These are phyloP conservation scores for Halenospora varia DNA, from an alignment of 495 filamentous ascomycete species.

Conservation along the genomic window DNA sequence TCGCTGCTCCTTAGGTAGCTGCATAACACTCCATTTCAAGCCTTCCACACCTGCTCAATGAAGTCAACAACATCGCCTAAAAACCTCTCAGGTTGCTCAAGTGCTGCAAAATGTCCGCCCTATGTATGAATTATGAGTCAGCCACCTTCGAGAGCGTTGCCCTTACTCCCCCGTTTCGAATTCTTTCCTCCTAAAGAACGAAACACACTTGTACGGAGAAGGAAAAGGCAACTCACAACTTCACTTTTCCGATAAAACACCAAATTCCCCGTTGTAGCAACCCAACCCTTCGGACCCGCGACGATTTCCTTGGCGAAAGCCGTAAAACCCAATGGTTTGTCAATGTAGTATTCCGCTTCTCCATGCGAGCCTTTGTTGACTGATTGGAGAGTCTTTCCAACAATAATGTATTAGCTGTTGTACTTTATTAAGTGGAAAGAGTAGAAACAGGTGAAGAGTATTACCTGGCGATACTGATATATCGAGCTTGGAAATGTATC, in stretches of 20 bases:
- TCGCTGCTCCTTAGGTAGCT: too few species aligned
- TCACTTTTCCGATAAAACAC: slow-evolving; percentile 42
- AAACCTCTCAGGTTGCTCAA: slow-evolving; percentile 50
- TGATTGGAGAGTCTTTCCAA: not conserved
- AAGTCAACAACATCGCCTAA: slow-evolving; percentile 56
- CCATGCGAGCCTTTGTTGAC: slow-evolving; percentile 28
- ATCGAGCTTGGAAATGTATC: slow-evolving; percentile 52
- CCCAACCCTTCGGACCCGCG: slow-evolving; percentile 45
- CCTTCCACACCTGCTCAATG: slow-evolving; percentile 32
- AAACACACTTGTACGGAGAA: too few species aligned
- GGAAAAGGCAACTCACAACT: not conserved
- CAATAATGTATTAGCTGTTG: too few species aligned
- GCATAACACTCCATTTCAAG: not conserved
- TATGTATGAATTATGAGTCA: not conserved
- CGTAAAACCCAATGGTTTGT: slow-evolving; percentile 57
- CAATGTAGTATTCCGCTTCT: slow-evolving; percentile 25
- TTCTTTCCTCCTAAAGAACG: too few species aligned
- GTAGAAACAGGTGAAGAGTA: too few species aligned
- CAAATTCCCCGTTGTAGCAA: slow-evolving; percentile 42
- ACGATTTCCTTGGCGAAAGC: slow-evolving; percentile 52
- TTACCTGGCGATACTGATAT: slow-evolving; percentile 47
- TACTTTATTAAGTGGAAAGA: too few species aligned
- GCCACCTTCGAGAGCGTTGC: not conserved
- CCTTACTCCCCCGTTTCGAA: too few species aligned
- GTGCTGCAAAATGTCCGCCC: slow-evolving; percentile 61